Evolutionary conservation across 208 protist genomes (phyloP).

Genomic region (Crithidia expoeki): DNA sequence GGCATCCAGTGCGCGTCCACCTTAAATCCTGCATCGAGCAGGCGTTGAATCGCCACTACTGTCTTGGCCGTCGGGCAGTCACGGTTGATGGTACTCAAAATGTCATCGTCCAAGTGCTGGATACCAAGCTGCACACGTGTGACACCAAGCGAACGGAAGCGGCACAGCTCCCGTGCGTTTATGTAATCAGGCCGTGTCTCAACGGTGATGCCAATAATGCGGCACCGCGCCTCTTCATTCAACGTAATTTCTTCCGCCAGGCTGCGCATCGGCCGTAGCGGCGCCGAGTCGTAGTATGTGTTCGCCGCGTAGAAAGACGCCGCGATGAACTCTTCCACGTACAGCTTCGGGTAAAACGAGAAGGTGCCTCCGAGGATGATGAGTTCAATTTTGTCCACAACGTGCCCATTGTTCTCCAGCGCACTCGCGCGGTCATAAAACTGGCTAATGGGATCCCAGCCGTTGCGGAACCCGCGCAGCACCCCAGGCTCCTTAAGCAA

Average conservation of each 20-base stretch:
- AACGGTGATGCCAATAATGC: conserved; percentile 99
- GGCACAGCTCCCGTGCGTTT: conserved; percentile 94
- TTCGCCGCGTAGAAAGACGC: conserved; percentile 93
- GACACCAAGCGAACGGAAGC: conserved; percentile 87
- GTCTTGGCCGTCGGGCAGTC: conserved; percentile 97
- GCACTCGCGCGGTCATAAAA: conserved; percentile 92
- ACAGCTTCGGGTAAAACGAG: conserved; percentile 96
- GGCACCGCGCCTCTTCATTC: conserved; percentile 94
- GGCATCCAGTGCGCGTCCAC: conserved; percentile 99
- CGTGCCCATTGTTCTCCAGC: conserved; percentile 92
- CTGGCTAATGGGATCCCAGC: conserved; percentile 90
- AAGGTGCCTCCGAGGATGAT: conserved; percentile 99
- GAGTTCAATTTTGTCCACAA: conserved; percentile 98
- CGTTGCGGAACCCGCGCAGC: conserved; percentile 89
- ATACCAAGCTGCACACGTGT: conserved; percentile 99
- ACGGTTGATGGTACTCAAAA: conserved; percentile 95
- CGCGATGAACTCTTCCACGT: conserved; percentile 92
- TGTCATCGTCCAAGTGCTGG: conserved; percentile 98
- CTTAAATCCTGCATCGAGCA: conserved; percentile 99
- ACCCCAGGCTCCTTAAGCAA: conserved; percentile 93
- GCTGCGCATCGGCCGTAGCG: conserved; percentile 59
- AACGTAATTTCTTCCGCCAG: conserved; percentile 84
- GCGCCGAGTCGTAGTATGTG: conserved; percentile 80
- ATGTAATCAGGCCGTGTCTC: conserved; percentile 99
- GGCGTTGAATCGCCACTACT: conserved; percentile 89